Evolutionary conservation across 345 rosid genomes (phyloP), one percentile per base, ranked within the genome.

Genomic region (Gossypium mustelinum): DNA sequence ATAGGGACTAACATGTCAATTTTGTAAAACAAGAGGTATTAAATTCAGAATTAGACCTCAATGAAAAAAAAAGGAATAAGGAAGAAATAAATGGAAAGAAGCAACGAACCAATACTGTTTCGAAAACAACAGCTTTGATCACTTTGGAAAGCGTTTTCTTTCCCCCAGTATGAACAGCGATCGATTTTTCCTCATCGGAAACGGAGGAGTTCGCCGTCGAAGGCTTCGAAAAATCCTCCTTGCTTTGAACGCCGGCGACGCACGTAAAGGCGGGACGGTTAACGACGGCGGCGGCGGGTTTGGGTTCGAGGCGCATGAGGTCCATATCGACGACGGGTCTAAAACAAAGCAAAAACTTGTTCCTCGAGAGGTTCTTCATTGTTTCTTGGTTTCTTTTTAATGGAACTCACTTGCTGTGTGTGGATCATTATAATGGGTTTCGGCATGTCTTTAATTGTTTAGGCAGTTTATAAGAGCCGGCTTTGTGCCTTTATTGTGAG

Each of bases 271-370:
- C 11, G 47, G 75, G 20, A 70, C 57, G 24, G 22, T 65, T 79
- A 22, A 80, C 56, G 7, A 22, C 18, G 25, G 25, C 56, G 1
- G 55, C 2, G 10, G 41, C 1, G 50, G 68, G 11, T 17, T 54
- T n/a, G 56, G 59, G 3, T 6, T 67, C 56, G 22, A 54, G 58
- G 3, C 10, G 71, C 50, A 80, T 64, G 25, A 77, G n/a, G n/a
- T 81, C 86, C 76, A 83, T 50, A 0, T 77, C 78, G 27, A 75
- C 86, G 34, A 73, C 86, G n/a, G 84, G 86, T 66, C 82, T 70
- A 54, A 87, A 87, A 75, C 90, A 87, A 12, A 80, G 73, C 78
- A 81, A 48, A 39, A 80, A 77, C 78, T 77, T 85, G 78, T 71
- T 87, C 24, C 82, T 78, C 2, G 86, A 52, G 69, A 70, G 80